A percentile compares a stretch with the other conserved stretches of the same genome.
Evolutionary conservation across 1,139 yeast species (phyloP).

Genomic region (Meyerozyma athensensis): DNA sequence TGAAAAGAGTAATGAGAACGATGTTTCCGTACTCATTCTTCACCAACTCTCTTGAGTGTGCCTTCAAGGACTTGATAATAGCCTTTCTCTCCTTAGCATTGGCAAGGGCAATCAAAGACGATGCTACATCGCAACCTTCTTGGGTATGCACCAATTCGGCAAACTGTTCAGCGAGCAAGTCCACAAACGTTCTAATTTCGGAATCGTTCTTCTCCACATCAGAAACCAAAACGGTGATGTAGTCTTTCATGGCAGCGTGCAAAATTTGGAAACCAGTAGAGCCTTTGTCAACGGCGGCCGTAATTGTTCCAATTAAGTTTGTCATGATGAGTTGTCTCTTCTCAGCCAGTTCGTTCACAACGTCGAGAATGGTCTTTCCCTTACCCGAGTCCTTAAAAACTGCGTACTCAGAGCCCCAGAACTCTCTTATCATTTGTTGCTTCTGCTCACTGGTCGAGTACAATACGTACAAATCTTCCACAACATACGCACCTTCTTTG

Average conservation of each 20-base stretch:
- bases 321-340: slow-evolving; percentile 72
- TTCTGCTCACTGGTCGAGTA: slow-evolving; percentile 83
- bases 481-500: slow-evolving; percentile 98
- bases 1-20: slow-evolving; percentile 72
- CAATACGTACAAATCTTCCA: slow-evolving; percentile 85
- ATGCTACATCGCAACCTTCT: slow-evolving; percentile 91
- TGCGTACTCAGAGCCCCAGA: slow-evolving; percentile 97
- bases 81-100: slow-evolving; percentile 89
- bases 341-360: slow-evolving; percentile 69
- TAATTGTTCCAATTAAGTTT: slow-evolving; percentile 77
- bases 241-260: slow-evolving; percentile 95
- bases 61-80: slow-evolving; percentile 66
- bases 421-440: slow-evolving; percentile 88
- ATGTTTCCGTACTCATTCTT: slow-evolving; percentile 82
- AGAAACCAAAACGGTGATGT: slow-evolving; percentile 60
- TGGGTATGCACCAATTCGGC: slow-evolving; percentile 94
- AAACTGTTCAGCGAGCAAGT: slow-evolving; percentile 77
- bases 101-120: slow-evolving; percentile 72
- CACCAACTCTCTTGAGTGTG: slow-evolving; percentile 68
- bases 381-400: slow-evolving; percentile 76
- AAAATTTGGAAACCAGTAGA: slow-evolving; percentile 94
- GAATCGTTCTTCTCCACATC: slow-evolving; percentile 42
- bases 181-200: slow-evolving; percentile 79
- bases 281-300: slow-evolving; percentile 91
- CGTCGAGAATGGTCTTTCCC: slow-evolving; percentile 59